phyloP scores from a whole-genome alignment of 208 protist genomes.

The Leptomonas seymouri region DNA sequence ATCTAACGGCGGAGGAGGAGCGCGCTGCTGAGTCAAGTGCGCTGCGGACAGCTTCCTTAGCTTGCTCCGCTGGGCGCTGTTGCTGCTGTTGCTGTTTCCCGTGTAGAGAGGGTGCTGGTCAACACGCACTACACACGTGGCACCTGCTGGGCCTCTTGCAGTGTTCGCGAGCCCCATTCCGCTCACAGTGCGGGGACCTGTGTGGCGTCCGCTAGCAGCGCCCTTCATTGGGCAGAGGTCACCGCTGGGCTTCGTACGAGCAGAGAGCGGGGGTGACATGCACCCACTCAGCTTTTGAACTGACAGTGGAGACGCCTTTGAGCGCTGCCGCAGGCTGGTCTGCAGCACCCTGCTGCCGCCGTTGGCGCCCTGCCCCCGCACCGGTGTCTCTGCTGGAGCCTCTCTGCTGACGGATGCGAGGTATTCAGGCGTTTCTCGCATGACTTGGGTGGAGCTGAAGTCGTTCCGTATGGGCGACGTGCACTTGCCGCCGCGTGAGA shows the following conservation, averaged over 20 bases:
- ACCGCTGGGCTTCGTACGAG: neutral
- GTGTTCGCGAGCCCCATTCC: too few relatives aligned
- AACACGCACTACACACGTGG: neutral
- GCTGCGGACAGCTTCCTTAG: too few relatives aligned
- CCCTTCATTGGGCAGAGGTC: neutral
- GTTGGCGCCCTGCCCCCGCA: neutral
- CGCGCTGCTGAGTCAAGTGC: neutral
- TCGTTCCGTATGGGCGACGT: neutral
- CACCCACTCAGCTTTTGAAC: conserved; percentile 6
- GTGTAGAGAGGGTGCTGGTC: conserved; percentile 29
- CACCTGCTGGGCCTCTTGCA: neutral
- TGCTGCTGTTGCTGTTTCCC: conserved; percentile 2
- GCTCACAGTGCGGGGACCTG: too few relatives aligned
- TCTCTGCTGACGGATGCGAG: conserved; percentile 3
- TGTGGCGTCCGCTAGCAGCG: neutral
- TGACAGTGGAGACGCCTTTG: conserved; percentile 4
- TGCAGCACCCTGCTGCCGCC: neutral
- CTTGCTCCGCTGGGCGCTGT: neutral
- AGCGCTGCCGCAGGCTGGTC: neutral
- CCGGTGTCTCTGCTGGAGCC: neutral
- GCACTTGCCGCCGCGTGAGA: neutral
- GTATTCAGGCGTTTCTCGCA: conserved; percentile 4
- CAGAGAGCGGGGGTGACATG: neutral
- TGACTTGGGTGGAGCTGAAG: conserved; percentile 7
- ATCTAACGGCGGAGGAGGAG: neutral